A percentile compares a stretch with the other conserved stretches of the same genome.
Evolutionary conservation across 352 stramenopile genomes (phyloP).

Genomic region (Phytophthora crassamura): DNA sequence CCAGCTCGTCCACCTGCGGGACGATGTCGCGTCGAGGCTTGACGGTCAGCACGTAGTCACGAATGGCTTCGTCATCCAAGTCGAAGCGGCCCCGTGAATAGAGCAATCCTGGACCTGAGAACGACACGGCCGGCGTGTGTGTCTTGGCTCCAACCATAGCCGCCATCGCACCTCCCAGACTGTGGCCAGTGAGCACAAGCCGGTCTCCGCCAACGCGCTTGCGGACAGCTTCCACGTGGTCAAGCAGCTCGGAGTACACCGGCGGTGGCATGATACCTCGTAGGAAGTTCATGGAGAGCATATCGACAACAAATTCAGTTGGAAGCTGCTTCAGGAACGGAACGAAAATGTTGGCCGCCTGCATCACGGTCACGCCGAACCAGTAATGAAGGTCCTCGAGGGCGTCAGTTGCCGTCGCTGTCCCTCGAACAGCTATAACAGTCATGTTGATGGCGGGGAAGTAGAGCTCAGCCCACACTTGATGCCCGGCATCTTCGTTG

Average conservation of each 20-base stretch:
- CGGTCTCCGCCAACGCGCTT: conserved; percentile 68
- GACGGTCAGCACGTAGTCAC: conserved; percentile 88
- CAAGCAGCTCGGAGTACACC: conserved; percentile 76
- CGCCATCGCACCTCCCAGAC: conserved; percentile 84
- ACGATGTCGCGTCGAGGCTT: conserved; percentile 84
- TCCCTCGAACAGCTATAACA: conserved; percentile 83
- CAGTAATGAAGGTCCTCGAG: conserved; percentile 90
- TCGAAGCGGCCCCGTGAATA: conserved; percentile 84
- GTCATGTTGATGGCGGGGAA: conserved; percentile 88
- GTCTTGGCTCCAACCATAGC: conserved; percentile 87
- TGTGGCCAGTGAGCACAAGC: conserved; percentile 86
- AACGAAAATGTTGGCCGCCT: conserved; percentile 85
- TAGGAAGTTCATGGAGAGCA: conserved; percentile 85
- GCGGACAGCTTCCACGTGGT: conserved; percentile 65
- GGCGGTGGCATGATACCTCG: conserved; percentile 75
- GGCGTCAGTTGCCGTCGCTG: conserved; percentile 80
- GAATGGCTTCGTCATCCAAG: conserved; percentile 72
- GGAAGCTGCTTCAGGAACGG: conserved; percentile 89
- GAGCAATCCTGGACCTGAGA: conserved; percentile 80
- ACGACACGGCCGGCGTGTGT: conserved; percentile 81
- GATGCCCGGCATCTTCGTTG: conserved; percentile 65
- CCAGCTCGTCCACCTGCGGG: conserved; percentile 81
- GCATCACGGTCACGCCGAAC: conserved; percentile 90
- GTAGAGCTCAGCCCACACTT: conserved; percentile 88
- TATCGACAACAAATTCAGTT: conserved; percentile 76